Base-by-base conservation (phyloP, 2,329 filamentous ascomycete genomes). In the Pseudogymnoascus sp. region DNA sequence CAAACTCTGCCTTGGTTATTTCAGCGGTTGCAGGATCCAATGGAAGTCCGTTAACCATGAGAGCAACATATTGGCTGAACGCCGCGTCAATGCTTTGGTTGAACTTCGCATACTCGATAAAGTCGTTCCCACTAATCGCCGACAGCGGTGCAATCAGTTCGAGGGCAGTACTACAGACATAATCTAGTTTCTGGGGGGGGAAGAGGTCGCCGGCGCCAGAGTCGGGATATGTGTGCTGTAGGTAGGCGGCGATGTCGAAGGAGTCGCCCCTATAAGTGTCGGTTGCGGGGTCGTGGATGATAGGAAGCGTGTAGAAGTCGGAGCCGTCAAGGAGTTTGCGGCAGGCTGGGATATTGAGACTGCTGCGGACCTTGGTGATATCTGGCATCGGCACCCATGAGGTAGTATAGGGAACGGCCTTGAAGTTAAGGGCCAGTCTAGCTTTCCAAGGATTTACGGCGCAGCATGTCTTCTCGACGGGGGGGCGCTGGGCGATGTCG, bases 211-310 rank as follows among this genome's bases (percentile, higher is more conserved):
- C 76, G 1, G 68, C 73, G 1, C 78, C 78, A 0, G 76, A 69
- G 31, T 71, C 62, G 0, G 82, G 81, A 61, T 81, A 84, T 0
- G 69, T 75, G 1, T 76, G 71, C 24, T 87, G 78, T 1, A 88
- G 75, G 66, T 86, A 81, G 26, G 79, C 71, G 5, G 85, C 85
- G 63, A 88, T 88, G 60, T 87, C 85, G 67, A 86, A 85, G 2
- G 84, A 83, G 72, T 88, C 85, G 4, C 85, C 85, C 2, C 87
- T 61, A 0, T 75, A 59, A 0, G 71, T 63, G 4, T 67, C 68
- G 0, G 77, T 79, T 15, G 67, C 61, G 0, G 74, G 69, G 59
- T 86, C 81, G 0, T 73, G 66, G 21, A 87, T 70, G 41, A 86
- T 76, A 1, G 85, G 85, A 0, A 88, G 76, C 1, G 85, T 88